Evolutionary conservation across 75 land plant genomes (phyloP).

Genomic region (Pinus tabuliformis): DNA sequence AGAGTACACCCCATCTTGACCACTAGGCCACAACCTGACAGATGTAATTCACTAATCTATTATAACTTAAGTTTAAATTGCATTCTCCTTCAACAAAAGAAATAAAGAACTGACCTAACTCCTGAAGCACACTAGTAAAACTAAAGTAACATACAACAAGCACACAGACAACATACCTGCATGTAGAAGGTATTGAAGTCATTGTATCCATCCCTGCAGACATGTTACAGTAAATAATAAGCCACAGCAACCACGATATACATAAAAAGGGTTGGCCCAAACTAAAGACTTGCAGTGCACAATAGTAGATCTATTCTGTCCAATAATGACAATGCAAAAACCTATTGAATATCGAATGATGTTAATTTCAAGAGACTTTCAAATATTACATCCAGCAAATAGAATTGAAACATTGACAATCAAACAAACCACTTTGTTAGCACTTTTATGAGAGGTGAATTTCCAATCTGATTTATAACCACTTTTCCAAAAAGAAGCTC

Average conservation of each 20-base stretch:
- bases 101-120: neutral
- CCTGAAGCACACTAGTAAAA: neutral
- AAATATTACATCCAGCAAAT: neutral
- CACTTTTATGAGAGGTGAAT: too few species aligned
- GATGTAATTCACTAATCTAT: too few species aligned
- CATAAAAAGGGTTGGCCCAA: neutral
- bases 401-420: neutral
- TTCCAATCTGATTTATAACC: too few species aligned
- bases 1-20: too few species aligned
- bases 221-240: neutral
- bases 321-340: neutral
- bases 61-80: too few species aligned
- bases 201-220: conserved; percentile 87
- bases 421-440: neutral
- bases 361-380: neutral
- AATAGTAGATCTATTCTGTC: neutral
- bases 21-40: too few species aligned
- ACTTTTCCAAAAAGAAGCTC: too few species aligned
- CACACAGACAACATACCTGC: conserved; percentile 53
- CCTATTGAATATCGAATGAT: neutral
- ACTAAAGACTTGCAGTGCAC: neutral
- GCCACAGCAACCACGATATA: neutral
- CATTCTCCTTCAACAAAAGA: neutral
- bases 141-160: too few species aligned
- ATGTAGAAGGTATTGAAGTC: conserved; percentile 97